These are phyloP conservation scores for Penicillium silybi DNA, from an alignment of 495 filamentous ascomycete species.

Conservation along the genomic window DNA sequence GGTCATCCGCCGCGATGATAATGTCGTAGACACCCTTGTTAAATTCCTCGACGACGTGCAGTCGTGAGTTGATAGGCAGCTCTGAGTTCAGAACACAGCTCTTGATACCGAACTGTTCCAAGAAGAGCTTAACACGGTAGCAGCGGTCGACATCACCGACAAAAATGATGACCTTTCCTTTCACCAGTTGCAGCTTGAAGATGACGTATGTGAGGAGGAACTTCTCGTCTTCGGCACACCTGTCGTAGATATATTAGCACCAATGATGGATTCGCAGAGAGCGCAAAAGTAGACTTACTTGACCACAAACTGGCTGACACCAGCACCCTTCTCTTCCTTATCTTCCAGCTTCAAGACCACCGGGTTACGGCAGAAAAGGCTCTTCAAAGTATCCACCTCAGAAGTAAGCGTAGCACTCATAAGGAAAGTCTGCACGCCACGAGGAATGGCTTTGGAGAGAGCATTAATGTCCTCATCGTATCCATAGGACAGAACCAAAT, in stretches of 20 bases:
- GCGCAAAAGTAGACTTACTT: constrained; percentile 43
- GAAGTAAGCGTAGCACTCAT: constrained; percentile 89
- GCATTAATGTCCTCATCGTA: constrained; percentile 85
- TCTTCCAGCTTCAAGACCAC: constrained; percentile 73
- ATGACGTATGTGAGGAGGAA: constrained; percentile 91
- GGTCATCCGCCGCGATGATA: constrained; percentile 92
- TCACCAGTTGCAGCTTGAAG: constrained; percentile 90
- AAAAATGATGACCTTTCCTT: constrained; percentile 92
- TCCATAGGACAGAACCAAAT: constrained; percentile 90
- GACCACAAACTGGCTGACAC: constrained; percentile 81
- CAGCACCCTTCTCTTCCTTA: constrained; percentile 64
- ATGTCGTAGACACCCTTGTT: constrained; percentile 96
- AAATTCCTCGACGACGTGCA: constrained; percentile 96
- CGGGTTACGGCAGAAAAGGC: constrained; percentile 80
- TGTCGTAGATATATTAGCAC: constrained; percentile 25
- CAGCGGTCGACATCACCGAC: constrained; percentile 90
- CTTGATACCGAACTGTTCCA: constrained; percentile 94
- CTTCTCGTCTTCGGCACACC: constrained; percentile 93
- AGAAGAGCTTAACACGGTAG: constrained; percentile 90
- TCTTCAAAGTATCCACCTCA: constrained; percentile 81
- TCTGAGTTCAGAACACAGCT: constrained; percentile 95
- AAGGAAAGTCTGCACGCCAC: constrained; percentile 82
- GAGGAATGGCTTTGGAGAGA: constrained; percentile 70
- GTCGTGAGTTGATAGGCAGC: constrained; percentile 83
- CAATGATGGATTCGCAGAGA: not conserved